phyloP scores from a whole-genome alignment of 139 green algal genomes.

The Volvox reticuliferus region DNA sequence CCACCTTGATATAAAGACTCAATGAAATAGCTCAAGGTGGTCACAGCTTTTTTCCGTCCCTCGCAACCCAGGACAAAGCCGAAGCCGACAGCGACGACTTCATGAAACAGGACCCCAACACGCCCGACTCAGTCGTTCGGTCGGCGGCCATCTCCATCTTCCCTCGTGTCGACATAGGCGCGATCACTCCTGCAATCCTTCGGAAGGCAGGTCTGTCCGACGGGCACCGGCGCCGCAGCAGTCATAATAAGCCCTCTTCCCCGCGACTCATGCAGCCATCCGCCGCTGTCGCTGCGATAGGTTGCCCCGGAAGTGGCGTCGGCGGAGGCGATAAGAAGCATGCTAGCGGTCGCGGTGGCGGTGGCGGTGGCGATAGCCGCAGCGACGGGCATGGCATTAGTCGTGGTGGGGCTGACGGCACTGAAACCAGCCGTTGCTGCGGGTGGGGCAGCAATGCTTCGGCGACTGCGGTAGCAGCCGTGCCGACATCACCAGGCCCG shows the following conservation, averaged over 20 bases:
- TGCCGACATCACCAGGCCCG: not conserved
- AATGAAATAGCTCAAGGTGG: not conserved
- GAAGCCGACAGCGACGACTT: conserved; percentile 41
- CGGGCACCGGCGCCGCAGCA: not conserved
- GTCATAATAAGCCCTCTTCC: not conserved
- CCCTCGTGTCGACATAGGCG: conserved; percentile 1
- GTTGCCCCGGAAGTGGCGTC: not conserved
- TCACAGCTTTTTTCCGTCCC: not conserved
- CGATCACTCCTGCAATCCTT: conserved; percentile 1
- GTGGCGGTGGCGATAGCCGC: too few species aligned
- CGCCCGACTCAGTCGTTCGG: conserved; percentile 21
- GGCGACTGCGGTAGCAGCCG: not conserved
- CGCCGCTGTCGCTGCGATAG: not conserved
- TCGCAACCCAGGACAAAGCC: conserved; percentile 16
- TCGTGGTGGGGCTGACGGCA: not conserved
- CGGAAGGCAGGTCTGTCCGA: not conserved
- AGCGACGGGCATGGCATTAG: too few species aligned
- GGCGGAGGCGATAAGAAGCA: too few species aligned
- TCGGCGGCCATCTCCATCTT: conserved; percentile 18
- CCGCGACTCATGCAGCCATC: not conserved
- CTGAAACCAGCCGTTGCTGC: not conserved
- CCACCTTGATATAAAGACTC: not conserved
- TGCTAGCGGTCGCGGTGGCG: too few species aligned
- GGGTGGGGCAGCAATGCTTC: not conserved
- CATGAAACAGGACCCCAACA: conserved; percentile 32